A percentile compares a stretch with the other conserved stretches of the same genome.
Evolutionary conservation across 2,329 filamentous ascomycete species (phyloP).

Genomic region (Tolypocladium cylindrosporum): DNA sequence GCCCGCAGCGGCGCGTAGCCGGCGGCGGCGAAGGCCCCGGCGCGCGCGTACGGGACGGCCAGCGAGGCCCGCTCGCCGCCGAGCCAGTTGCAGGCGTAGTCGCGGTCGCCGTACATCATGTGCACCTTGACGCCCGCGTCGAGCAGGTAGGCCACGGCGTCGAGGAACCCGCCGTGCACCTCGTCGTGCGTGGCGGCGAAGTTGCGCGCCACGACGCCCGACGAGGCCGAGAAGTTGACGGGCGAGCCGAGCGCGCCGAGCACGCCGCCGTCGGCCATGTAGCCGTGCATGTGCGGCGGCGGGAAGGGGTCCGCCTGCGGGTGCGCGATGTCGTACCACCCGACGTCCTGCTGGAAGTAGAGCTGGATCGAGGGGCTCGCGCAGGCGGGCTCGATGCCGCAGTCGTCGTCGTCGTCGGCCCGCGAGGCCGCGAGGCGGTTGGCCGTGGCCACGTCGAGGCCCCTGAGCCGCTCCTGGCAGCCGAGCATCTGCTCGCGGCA

Average conservation of each 20-base stretch:
- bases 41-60: constrained; percentile 41
- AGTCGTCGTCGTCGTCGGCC: constrained; percentile 13
- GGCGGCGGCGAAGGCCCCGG: constrained; percentile 39
- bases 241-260: constrained; percentile 51
- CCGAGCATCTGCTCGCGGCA: constrained; percentile 42
- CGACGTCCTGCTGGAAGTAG: constrained; percentile 43
- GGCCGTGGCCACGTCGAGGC: constrained; percentile 39
- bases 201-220: constrained; percentile 31
- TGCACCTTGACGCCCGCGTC: constrained; percentile 57
- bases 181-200: constrained; percentile 55
- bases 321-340: constrained; percentile 52
- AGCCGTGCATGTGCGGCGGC: constrained; percentile 48
- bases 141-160: constrained; percentile 48
- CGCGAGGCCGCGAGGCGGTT: constrained; percentile 17
- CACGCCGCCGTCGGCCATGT: constrained; percentile 47
- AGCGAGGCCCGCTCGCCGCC: constrained; percentile 63
- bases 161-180: constrained; percentile 37
- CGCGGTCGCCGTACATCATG: constrained; percentile 56
- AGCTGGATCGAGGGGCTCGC: constrained; percentile 43
- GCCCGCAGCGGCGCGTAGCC: constrained; percentile 63
- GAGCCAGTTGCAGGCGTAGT: constrained; percentile 54
- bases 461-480: constrained; percentile 39
- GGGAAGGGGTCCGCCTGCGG: constrained; percentile 50
- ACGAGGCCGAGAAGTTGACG: constrained; percentile 43
- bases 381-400: constrained; percentile 39